These are phyloP conservation scores for Endothia cerciana DNA, from an alignment of 2,329 filamentous ascomycete species.

Conservation along the genomic window DNA sequence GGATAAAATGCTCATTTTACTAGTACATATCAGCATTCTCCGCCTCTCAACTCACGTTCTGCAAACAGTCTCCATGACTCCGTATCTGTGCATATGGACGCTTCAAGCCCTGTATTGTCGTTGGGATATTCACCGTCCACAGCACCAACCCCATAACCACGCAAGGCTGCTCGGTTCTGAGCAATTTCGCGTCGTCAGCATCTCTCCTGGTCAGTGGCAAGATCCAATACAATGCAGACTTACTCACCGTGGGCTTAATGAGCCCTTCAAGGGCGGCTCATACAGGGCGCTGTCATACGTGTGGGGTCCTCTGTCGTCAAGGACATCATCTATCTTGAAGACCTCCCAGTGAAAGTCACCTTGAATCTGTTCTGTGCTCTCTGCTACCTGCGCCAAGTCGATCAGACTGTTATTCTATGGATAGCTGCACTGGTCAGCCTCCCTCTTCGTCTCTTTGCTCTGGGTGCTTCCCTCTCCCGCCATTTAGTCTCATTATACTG, in stretches of 20 bases:
- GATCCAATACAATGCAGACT: conserved; percentile 14
- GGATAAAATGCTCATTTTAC: background rate
- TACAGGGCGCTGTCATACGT: conserved; percentile 20
- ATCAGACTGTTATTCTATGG: background rate
- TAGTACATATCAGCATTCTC: background rate
- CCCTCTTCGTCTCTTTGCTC: background rate
- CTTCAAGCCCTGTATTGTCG: too few relatives aligned
- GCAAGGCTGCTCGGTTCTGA: background rate
- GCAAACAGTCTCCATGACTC: background rate
- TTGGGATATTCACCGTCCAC: too few relatives aligned
- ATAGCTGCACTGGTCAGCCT: conserved; percentile 14
- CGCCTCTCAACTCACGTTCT: background rate
- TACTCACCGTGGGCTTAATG: background rate
- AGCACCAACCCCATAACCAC: background rate
- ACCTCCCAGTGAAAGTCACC: background rate
- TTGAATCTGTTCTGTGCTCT: conserved; percentile 21
- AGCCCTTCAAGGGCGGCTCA: background rate
- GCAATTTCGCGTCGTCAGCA: background rate
- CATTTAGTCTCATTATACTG: background rate
- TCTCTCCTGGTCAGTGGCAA: conserved; percentile 13
- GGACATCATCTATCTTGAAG: background rate
- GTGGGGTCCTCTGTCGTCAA: conserved; percentile 1
- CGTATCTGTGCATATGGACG: background rate
- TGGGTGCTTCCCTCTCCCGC: background rate
- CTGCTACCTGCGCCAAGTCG: background rate